These are phyloP conservation scores for Bremia lactucae DNA, from an alignment of 352 stramenopile genomes.

Conservation along the genomic window DNA sequence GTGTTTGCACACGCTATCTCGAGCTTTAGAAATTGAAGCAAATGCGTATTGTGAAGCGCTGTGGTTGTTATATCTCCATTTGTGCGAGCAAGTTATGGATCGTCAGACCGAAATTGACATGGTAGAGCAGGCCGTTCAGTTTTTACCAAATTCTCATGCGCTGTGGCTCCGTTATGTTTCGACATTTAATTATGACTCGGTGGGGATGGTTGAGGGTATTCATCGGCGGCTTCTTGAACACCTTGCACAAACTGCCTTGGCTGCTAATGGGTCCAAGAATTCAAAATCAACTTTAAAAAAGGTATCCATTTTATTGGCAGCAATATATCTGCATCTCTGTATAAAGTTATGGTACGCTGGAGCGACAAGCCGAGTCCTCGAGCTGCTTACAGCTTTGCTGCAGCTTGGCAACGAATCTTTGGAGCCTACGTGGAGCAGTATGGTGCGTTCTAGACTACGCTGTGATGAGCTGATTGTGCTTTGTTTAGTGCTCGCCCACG, in stretches of 20 bases:
- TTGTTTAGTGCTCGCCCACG: slow-evolving; percentile 15
- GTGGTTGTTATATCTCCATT: slow-evolving; percentile 33
- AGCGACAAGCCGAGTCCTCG: slow-evolving; percentile 10
- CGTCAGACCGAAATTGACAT: slow-evolving; percentile 27
- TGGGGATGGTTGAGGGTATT: slow-evolving; percentile 18
- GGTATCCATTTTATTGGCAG: slow-evolving; percentile 21
- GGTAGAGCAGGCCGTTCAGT: slow-evolving; percentile 29
- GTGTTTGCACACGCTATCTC: slow-evolving; percentile 27
- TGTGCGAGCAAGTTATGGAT: slow-evolving; percentile 18
- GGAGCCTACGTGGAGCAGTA: slow-evolving; percentile 18
- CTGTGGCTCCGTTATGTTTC: slow-evolving; percentile 35
- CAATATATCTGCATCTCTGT: slow-evolving; percentile 27
- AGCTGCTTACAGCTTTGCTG: slow-evolving; percentile 20
- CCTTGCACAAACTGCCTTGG: slow-evolving; percentile 7
- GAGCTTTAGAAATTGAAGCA: slow-evolving; percentile 32
- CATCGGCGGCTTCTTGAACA: slow-evolving; percentile 28
- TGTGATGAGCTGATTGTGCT: slow-evolving; percentile 13
- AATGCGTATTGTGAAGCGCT: slow-evolving; percentile 36
- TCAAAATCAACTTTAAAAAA: slow-evolving; percentile 3
- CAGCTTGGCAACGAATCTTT: slow-evolving; percentile 9
- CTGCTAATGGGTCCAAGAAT: slow-evolving; percentile 1
- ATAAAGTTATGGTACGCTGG: slow-evolving; percentile 23
- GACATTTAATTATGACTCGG: slow-evolving; percentile 26
- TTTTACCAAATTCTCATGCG: slow-evolving; percentile 27
- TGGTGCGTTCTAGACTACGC: slow-evolving; percentile 13